phyloP scores from a whole-genome alignment of 163 green algal genomes.

The Scenedesmus sp. region DNA sequence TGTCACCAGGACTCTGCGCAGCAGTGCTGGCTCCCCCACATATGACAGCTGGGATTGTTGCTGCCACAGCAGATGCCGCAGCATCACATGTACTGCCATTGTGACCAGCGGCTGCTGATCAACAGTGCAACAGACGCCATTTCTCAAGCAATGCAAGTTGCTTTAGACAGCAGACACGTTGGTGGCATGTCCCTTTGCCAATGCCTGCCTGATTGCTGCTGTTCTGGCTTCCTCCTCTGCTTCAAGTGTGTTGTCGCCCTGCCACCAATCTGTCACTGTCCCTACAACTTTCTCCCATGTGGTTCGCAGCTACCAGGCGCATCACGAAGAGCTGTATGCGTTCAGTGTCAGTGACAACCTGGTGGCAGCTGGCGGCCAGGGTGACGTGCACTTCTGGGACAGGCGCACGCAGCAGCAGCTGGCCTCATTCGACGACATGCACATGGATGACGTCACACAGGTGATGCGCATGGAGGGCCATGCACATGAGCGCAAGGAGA shows the following conservation, averaged over 20 bases:
- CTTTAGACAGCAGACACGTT: background rate
- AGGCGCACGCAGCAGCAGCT: constrained; percentile 63
- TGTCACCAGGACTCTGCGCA: background rate
- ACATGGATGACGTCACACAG: constrained; percentile 82
- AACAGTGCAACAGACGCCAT: too few relatives aligned
- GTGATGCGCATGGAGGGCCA: constrained; percentile 40
- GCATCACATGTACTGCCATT: background rate
- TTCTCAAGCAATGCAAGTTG: too few relatives aligned
- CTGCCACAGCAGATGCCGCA: background rate
- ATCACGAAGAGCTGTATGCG: constrained; percentile 62
- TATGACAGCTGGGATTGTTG: background rate
- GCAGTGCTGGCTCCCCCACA: too few relatives aligned
- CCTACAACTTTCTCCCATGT: background rate
- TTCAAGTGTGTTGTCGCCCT: too few relatives aligned
- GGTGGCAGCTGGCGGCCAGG: constrained; percentile 76
- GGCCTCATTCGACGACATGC: constrained; percentile 79
- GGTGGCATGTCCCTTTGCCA: background rate
- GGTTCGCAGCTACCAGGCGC: constrained; percentile 60
- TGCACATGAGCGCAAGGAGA: background rate
- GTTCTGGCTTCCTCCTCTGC: background rate
- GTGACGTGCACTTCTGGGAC: constrained; percentile 88
- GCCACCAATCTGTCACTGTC: background rate
- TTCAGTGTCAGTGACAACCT: constrained; percentile 62
- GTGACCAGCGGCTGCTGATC: too few relatives aligned
- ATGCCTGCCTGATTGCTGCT: background rate